Evolutionary conservation across 306 rosid species (phyloP).

Genomic region (Cucurbita maxima): DNA sequence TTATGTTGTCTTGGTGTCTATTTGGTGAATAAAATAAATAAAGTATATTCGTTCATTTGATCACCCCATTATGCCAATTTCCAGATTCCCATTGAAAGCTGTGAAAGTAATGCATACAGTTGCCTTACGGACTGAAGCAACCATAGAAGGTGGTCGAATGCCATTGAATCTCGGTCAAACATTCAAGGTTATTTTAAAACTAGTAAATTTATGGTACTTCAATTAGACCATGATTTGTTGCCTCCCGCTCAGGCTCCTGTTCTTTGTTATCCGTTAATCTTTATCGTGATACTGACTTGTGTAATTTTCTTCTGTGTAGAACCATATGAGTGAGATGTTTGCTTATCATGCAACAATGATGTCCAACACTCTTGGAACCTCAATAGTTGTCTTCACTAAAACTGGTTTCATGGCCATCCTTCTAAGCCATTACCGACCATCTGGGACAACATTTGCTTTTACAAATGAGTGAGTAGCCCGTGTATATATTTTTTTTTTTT

Average conservation of each 20-base stretch:
- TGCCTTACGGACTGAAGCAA: conserved; percentile 85
- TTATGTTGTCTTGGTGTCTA: not conserved
- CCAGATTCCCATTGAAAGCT: conserved; percentile 84
- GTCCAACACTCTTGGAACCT: conserved; percentile 96
- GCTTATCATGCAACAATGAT: conserved; percentile 98
- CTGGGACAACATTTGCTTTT: conserved; percentile 81
- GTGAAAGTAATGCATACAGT: conserved; percentile 98
- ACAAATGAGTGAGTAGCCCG: conserved; percentile 71
- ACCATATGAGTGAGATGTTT: conserved; percentile 99
- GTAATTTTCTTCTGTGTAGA: conserved; percentile 29
- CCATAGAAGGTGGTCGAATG: conserved; percentile 57
- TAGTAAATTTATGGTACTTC: not conserved
- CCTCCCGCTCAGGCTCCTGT: not conserved
- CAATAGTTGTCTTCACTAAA: conserved; percentile 84
- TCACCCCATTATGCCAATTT: not conserved
- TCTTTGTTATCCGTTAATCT: not conserved
- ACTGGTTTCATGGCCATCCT: conserved; percentile 89
- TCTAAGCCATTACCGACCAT: conserved; percentile 83
- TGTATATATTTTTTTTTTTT: not conserved
- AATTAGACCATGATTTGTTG: not conserved
- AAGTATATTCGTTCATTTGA: not conserved
- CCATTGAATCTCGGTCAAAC: conserved; percentile 83
- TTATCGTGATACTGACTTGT: not conserved
- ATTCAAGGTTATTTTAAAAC: conserved; percentile 49
- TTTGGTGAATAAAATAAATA: not conserved